Base-by-base conservation (phyloP, 371 early-diverging fungal genomes). In the Rhizomucor miehei region DNA sequence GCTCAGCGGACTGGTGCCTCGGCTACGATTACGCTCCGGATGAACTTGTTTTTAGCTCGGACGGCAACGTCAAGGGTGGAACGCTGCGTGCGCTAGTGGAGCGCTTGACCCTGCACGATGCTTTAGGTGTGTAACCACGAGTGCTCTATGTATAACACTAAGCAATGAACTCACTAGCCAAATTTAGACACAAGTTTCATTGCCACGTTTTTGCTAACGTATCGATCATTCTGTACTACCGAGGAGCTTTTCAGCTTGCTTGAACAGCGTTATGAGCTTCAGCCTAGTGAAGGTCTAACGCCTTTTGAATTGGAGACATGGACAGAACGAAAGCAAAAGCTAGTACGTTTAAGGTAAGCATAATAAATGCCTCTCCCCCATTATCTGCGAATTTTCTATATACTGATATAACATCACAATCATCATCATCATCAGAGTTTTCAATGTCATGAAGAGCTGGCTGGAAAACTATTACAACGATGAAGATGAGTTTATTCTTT, bases 361-460 rank as follows among this genome's bases (percentile, higher is more conserved):
- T 29, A 29, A 3, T 5, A 29, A n/a, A n/a, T n/a, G n/a, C n/a
- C n/a, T 29, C 29, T 29, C 29, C 3, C 29, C 29, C 29, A 8
- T 29, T 29, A n/a, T 29, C 3, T 3, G 8, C 29, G 29, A 29
- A 29, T 5, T 8, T 8, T 29, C 29, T 8, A 29, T 29, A 8
- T 29, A 29, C 29, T 29, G 8, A 29, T 29, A 29, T 29, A 29
- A 3, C 29, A 3, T 29, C 8, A n/a, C n/a, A n/a, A n/a, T n/a
- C n/a, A n/a, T n/a, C n/a, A 5, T 52, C 29, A 17, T 0, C 44
- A 16, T 16, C 51, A 79, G 82, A 48, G 94, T 96, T 8, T 88
- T 83, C 67, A 93, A 91, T 63, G 81, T 40, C n/a, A 77, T 93
- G 65, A 92, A 93, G 69, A 82, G 77, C 3, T 96, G 96, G 96